Conservation (phyloP, 2,329 filamentous ascomycete genomes). For the Aspergillus quadricinctus region DNA sequence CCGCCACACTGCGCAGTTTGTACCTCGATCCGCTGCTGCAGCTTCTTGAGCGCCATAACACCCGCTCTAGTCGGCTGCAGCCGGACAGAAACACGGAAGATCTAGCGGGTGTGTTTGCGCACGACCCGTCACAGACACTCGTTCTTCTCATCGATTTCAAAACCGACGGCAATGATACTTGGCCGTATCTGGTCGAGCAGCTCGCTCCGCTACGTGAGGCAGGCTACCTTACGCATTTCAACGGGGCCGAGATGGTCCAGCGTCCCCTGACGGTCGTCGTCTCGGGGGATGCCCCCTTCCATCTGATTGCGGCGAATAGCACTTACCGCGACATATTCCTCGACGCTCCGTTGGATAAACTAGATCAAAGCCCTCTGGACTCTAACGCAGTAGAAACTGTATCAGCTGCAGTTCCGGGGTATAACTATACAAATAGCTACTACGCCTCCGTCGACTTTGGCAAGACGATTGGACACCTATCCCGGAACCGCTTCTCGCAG, state of each 20-base stretch:
- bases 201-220: constrained; percentile 40
- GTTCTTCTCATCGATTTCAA: constrained; percentile 69
- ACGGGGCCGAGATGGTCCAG: constrained; percentile 32
- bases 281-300: constrained; percentile 45
- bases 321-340: constrained; percentile 48
- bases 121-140: constrained; percentile 51
- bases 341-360: constrained; percentile 42
- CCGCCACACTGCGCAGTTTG: constrained; percentile 57
- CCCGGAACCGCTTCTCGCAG: constrained; percentile 45
- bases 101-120: constrained; percentile 52
- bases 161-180: constrained; percentile 42
- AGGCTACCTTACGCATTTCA: constrained; percentile 43
- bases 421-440: constrained; percentile 56
- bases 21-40: constrained; percentile 62
- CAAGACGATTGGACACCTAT: constrained; percentile 48
- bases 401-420: constrained; percentile 26
- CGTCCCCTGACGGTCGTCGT: constrained; percentile 47
- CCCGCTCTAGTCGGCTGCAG: constrained; percentile 21
- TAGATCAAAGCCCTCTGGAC: neutral
- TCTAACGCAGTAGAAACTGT: neutral
- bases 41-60: constrained; percentile 53
- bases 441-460: constrained; percentile 61
- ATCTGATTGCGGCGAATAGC: constrained; percentile 32
- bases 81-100: constrained; percentile 15
- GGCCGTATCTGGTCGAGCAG: constrained; percentile 28